Base-by-base conservation (phyloP, 2,329 filamentous ascomycete genomes). In the Xenoacremonium recifei region DNA sequence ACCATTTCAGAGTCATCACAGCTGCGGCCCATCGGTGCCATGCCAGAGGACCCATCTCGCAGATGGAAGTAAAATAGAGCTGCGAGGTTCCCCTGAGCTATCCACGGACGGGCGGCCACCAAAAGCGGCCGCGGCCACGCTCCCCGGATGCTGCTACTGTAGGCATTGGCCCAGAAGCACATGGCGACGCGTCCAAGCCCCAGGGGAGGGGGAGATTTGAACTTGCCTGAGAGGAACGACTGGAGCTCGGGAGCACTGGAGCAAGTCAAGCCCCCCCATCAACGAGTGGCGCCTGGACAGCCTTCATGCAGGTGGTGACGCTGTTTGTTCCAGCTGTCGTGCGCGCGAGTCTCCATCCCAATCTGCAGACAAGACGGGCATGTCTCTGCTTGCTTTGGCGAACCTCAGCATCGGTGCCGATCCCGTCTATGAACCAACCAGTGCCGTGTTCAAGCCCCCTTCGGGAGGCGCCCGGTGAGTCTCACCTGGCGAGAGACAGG, bases 331-430 rank as follows among this genome's bases (percentile, higher is more conserved):
- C 29, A 15, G n/a, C 29, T 31, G 29, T 31, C 29, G 29, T 31
- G 29, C 29, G 29, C 29, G 17, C 13, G 29, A 9, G 29, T 31
- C 29, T 31, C 7, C 6, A 15, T 27, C 9, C 23, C 9, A 13
- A 27, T 9, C 13, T 27, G 9, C n/a, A n/a, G n/a, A n/a, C n/a
- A n/a, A n/a, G n/a, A n/a, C n/a, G n/a, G 25, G 11, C 31, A 53
- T 52, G 46, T 42, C 43, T 48, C 40, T 33, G 27, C 42, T 46
- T 47, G 29, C 40, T 39, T 27, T 42, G 49, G 40, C 16, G 35
- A 39, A 34, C 41, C 35, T 49, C 23, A 27, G 16, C 13, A 35
- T 21, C 39, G 42, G 32, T 40, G 39, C 21, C 20, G 27, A 33
- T 27, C 23, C 13, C 23, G n/a, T n/a, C n/a, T n/a, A n/a, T n/a